These are phyloP conservation scores for Komagataella mondaviorum DNA, from an alignment of 805 yeast genomes.

Conservation along the genomic window DNA sequence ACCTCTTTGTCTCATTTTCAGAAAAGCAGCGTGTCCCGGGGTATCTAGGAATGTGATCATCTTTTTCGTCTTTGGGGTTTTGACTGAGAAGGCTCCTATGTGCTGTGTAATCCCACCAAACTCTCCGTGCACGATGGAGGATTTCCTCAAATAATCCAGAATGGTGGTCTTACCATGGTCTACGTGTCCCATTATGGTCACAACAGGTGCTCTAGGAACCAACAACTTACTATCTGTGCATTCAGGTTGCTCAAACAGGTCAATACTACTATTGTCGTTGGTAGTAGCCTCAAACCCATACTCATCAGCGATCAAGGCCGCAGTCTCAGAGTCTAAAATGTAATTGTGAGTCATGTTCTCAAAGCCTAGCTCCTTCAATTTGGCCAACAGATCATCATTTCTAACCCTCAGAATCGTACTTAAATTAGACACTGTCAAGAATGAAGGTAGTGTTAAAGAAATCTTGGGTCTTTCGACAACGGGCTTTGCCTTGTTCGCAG, in stretches of 20 bases:
- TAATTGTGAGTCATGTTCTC: conserved; percentile 58
- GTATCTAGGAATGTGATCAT: conserved; percentile 86
- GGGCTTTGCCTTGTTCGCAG: background rate
- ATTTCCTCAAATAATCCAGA: conserved; percentile 72
- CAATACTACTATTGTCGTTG: conserved; percentile 45
- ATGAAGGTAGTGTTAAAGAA: conserved; percentile 46
- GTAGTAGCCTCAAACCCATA: conserved; percentile 55
- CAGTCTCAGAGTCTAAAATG: conserved; percentile 77
- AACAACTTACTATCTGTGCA: conserved; percentile 29
- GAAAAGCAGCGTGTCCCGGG: conserved; percentile 96
- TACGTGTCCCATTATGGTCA: conserved; percentile 97
- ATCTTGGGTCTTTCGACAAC: conserved; percentile 1
- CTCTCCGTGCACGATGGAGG: conserved; percentile 73
- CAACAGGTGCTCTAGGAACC: conserved; percentile 78
- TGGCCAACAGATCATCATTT: conserved; percentile 41
- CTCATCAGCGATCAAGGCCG: conserved; percentile 79
- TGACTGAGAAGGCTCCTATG: conserved; percentile 90
- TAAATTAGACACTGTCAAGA: conserved; percentile 65
- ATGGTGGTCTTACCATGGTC: conserved; percentile 98
- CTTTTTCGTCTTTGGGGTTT: conserved; percentile 62
- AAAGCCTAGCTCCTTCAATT: conserved; percentile 60
- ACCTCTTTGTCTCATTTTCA: conserved; percentile 94
- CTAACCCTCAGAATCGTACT: conserved; percentile 61
- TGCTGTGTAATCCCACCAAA: conserved; percentile 97
- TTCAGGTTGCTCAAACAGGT: conserved; percentile 42